Conservation (phyloP, 78 protist genomes). For the Acrasis kona region DNA sequence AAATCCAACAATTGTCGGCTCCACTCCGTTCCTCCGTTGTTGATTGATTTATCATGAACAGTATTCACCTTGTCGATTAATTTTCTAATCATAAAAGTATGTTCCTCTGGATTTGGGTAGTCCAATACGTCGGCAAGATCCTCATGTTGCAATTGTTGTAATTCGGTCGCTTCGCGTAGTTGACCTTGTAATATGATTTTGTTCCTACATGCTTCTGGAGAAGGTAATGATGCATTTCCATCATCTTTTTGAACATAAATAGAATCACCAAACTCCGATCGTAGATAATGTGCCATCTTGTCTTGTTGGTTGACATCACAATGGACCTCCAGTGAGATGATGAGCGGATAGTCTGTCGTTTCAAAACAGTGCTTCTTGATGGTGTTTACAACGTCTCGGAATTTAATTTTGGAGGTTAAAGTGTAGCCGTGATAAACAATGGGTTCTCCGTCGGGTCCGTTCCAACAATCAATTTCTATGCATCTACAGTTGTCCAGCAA, state of each 20-base stretch:
- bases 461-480: constrained; percentile 71
- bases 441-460: constrained; percentile 77
- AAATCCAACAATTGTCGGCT: too few relatives aligned
- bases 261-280: neutral
- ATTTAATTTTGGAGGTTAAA: constrained; percentile 49
- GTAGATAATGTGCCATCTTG: constrained; percentile 8
- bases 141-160: too few relatives aligned
- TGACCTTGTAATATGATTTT: constrained; percentile 31
- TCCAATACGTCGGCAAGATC: too few relatives aligned
- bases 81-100: neutral
- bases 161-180: too few relatives aligned
- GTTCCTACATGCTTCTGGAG: constrained; percentile 27
- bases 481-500: constrained; percentile 32
- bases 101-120: constrained; percentile 4
- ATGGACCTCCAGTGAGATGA: constrained; percentile 71
- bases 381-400: constrained; percentile 37
- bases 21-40: too few relatives aligned
- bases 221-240: neutral
- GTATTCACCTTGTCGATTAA: neutral
- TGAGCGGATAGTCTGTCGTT: constrained; percentile 63
- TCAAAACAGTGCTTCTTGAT: constrained; percentile 35
- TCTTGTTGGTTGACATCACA: constrained; percentile 13
- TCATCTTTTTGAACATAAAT: neutral
- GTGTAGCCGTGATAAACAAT: constrained; percentile 84
- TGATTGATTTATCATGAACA: too few relatives aligned